phyloP scores from a whole-genome alignment of 768 basidiomycete genomes.

The Cyathus striatus region DNA sequence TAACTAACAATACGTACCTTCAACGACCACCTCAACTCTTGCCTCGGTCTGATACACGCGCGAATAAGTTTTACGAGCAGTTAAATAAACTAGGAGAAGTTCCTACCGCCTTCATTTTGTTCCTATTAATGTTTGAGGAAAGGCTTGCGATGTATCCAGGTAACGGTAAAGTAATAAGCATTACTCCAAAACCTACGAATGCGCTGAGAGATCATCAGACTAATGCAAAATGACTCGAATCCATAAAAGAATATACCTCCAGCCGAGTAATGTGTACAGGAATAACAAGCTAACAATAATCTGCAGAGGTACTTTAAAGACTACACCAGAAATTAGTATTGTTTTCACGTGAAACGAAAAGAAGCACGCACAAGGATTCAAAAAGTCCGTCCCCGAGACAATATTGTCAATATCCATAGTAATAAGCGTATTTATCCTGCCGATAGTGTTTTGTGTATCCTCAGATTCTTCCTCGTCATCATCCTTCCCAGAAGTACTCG shows the following conservation, averaged over 20 bases:
- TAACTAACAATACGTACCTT: conserved; percentile 29
- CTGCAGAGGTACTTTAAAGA: conserved; percentile 37
- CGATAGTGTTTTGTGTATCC: conserved; percentile 42
- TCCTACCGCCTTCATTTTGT: not conserved
- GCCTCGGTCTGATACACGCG: conserved; percentile 38
- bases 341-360: not conserved
- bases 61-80: not conserved
- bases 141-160: not conserved
- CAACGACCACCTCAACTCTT: conserved; percentile 57
- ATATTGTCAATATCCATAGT: conserved; percentile 48
- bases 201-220: conserved; percentile 23
- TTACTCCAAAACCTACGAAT: conserved; percentile 49
- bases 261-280: conserved; percentile 39
- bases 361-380: conserved; percentile 8
- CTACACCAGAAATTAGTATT: conserved; percentile 9
- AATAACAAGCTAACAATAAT: conserved; percentile 34
- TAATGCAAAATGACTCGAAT: not conserved
- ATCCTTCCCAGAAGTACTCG: conserved; percentile 18
- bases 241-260: conserved; percentile 26
- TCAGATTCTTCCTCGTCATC: not conserved
- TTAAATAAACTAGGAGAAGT: not conserved
- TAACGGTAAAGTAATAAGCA: conserved; percentile 33
- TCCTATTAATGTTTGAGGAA: not conserved
- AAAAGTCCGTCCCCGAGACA: conserved; percentile 15
- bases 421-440: conserved; percentile 70